Conservation (phyloP, 768 basidiomycete genomes). For the Suillus fuscotomentosus region DNA sequence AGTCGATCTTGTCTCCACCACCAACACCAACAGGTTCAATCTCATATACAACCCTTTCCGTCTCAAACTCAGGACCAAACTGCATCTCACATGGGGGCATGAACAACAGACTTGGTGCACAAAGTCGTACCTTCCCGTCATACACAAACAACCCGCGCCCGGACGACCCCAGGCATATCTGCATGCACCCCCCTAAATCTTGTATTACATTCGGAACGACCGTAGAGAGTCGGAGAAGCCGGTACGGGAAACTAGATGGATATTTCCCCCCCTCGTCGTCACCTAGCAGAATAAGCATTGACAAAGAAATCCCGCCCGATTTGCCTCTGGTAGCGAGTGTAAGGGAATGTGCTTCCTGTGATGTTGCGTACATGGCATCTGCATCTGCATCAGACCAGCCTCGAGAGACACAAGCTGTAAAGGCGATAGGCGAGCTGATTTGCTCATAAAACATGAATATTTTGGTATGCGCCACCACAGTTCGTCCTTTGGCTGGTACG, state of each 20-base stretch:
- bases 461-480: constrained; percentile 18
- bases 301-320: constrained; percentile 15
- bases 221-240: constrained; percentile 13
- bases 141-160: constrained; percentile 26
- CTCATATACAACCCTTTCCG: constrained; percentile 14
- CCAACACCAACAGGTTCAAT: constrained; percentile 5
- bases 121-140: constrained; percentile 20
- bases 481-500: constrained; percentile 20
- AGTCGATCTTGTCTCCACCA: constrained; percentile 24
- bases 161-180: constrained; percentile 22
- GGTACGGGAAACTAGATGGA: constrained; percentile 17
- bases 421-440: constrained; percentile 20
- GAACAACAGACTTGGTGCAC: constrained; percentile 19
- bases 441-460: constrained; percentile 27
- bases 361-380: neutral
- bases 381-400: too few relatives aligned
- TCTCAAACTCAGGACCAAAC: constrained; percentile 26
- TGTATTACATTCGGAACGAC: constrained; percentile 6
- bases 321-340: constrained; percentile 16
- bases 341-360: constrained; percentile 12
- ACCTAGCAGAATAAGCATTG: constrained; percentile 20
- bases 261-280: neutral
- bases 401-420: constrained; percentile 21
- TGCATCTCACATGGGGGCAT: constrained; percentile 29
- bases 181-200: constrained; percentile 11